Conservation (phyloP, 202 grass and related monocot species). For the Tripidium arundinaceum region DNA sequence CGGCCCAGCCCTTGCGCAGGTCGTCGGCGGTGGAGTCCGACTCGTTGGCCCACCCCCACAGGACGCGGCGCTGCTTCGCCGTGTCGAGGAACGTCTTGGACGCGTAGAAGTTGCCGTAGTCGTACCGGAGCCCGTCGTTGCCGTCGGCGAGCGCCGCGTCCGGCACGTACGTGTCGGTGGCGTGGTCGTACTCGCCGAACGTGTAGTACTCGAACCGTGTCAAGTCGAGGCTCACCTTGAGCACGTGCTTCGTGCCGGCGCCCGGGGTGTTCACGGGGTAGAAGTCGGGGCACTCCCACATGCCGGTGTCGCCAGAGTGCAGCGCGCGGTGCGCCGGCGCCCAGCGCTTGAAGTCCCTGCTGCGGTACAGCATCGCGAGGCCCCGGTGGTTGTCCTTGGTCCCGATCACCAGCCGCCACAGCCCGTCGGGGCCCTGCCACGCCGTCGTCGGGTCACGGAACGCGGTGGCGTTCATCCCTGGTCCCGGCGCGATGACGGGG, state of each 20-base stretch:
- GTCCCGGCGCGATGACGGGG: conserved; percentile 53
- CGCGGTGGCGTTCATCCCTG: conserved; percentile 42
- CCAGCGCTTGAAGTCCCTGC: conserved; percentile 51
- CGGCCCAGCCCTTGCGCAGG: conserved; percentile 59
- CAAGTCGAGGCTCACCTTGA: conserved; percentile 75
- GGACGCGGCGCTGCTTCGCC: conserved; percentile 41
- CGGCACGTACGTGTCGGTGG: conserved; percentile 46
- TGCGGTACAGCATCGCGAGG: too few species aligned
- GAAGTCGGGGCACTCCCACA: conserved; percentile 86
- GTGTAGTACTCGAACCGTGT: conserved; percentile 74
- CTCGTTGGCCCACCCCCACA: conserved; percentile 84
- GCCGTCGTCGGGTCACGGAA: conserved; percentile 72
- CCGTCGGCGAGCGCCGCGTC: conserved; percentile 47
- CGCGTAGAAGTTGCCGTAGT: conserved; percentile 91
- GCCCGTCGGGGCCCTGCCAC: conserved; percentile 22
- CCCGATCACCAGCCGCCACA: too few species aligned
- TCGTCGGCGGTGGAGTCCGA: conserved; percentile 44
- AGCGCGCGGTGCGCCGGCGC: conserved; percentile 32
- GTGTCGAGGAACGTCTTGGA: conserved; percentile 76
- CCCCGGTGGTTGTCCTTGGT: too few species aligned
- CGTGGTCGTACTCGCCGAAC: conserved; percentile 42
- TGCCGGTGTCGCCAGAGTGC: conserved; percentile 53
- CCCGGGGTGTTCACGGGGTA: too few species aligned
- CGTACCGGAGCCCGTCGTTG: conserved; percentile 47
- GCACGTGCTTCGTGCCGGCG: conserved; percentile 79